phyloP scores from a whole-genome alignment of 1,139 yeast species.

The Kluyveromyces marxianus region DNA sequence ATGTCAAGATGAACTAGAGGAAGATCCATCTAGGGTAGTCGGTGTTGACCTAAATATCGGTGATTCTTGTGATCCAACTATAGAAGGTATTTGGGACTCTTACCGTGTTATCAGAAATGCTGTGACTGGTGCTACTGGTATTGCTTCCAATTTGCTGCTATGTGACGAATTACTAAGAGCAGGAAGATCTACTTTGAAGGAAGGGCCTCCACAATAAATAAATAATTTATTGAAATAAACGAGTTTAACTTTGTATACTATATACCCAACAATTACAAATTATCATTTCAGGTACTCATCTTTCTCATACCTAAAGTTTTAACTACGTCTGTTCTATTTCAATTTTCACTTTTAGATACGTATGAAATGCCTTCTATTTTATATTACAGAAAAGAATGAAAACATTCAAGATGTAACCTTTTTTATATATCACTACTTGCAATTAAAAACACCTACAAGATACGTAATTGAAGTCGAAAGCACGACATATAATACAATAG shows the following conservation, averaged over 20 bases:
- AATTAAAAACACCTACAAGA: too few species aligned
- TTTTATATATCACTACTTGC: too few species aligned
- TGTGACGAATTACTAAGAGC: constrained; percentile 97
- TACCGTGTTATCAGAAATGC: constrained; percentile 92
- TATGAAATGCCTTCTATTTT: too few species aligned
- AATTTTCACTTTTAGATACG: too few species aligned
- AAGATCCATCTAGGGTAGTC: constrained; percentile 67
- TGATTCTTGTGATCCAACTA: constrained; percentile 90
- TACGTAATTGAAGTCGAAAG: too few species aligned
- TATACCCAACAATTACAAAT: background rate
- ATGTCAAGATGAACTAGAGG: constrained; percentile 78
- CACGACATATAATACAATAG: too few species aligned
- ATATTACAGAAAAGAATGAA: too few species aligned
- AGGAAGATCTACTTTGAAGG: constrained; percentile 84
- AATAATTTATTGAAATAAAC: background rate
- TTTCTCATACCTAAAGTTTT: too few species aligned
- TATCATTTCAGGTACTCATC: too few species aligned
- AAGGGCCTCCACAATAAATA: constrained; percentile 31
- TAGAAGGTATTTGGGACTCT: constrained; percentile 96
- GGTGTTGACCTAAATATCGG: constrained; percentile 90
- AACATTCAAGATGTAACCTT: too few species aligned
- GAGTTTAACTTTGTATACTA: background rate
- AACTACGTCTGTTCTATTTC: too few species aligned
- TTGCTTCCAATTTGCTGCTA: constrained; percentile 81
- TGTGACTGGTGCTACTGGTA: constrained; percentile 85